These are phyloP conservation scores for Neolentinus lepideus DNA, from an alignment of 1,284 basidiomycete genomes.

Conservation along the genomic window DNA sequence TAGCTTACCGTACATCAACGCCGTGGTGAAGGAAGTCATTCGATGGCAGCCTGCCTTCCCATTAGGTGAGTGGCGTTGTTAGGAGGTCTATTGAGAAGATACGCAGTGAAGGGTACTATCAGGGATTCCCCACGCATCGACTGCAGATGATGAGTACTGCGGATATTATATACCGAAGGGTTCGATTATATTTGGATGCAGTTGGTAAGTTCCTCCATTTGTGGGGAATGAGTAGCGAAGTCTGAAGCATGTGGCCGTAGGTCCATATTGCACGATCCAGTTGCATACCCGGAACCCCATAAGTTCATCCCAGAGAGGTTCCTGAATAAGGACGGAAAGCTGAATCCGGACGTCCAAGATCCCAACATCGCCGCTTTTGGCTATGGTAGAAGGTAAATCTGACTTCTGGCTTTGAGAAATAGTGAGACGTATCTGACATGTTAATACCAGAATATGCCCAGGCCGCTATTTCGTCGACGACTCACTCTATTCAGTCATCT, in stretches of 20 bases:
- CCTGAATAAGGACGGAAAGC: conserved; percentile 6
- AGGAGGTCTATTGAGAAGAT: background rate
- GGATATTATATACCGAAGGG: conserved; percentile 3
- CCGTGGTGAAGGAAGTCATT: conserved; percentile 28
- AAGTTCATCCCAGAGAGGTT: conserved; percentile 11
- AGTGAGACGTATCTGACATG: background rate
- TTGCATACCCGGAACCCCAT: conserved; percentile 7
- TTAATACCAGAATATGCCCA: conserved; percentile 21
- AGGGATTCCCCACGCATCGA: background rate
- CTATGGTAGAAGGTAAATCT: conserved; percentile 21
- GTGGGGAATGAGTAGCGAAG: background rate
- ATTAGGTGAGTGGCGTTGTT: conserved; percentile 1
- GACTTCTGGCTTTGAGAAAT: conserved; percentile 7
- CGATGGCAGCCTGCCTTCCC: conserved; percentile 25
- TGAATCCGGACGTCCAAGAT: conserved; percentile 18
- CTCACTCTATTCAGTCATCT: conserved; percentile 28
- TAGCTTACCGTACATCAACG: conserved; percentile 28
- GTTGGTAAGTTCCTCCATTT: background rate
- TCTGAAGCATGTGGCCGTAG: background rate
- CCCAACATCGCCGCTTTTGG: conserved; percentile 19
- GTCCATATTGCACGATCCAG: conserved; percentile 11
- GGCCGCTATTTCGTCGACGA: conserved; percentile 29
- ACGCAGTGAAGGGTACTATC: background rate
- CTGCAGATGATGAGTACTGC: conserved; percentile 8
- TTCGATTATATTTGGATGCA: conserved; percentile 1